Evolutionary conservation across 1,139 yeast genomes (phyloP), one percentile per base, ranked within the genome.

Genomic region (Yamadazyma songkhlaensis): DNA sequence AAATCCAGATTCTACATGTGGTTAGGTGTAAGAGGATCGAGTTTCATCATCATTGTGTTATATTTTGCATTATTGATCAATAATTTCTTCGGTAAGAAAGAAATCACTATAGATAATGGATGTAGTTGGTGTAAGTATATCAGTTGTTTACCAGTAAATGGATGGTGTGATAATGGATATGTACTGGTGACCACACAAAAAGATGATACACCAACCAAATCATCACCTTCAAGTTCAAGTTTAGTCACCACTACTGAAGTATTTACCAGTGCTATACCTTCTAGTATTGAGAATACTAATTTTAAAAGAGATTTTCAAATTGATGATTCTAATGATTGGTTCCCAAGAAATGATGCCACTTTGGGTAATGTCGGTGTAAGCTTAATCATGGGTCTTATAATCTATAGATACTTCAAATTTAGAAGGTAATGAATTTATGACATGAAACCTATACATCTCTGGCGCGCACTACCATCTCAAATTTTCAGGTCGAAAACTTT

Each of bases 101-200:
- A 70, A 6, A 59, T 67, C 34, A 42, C 47, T 3, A 48, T 45
- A 33, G 45, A 46, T 27, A 53, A 49, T 27, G 46, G 46, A 21
- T 82, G 90, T 57, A 56, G 63, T 10, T 84, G 90, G 90, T 84
- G 90, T 62, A 81, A 81, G 55, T 82, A 83, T 52, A 67, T 84
- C 48, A 79, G 79, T 48, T 84, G 90, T 53, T 57, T 84, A 17
- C 90, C 90, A 0, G 84, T 83, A 8, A 71, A 77, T 43, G 81
- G 79, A 12, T 83, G 90, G 90, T 83, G 90, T 56, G 82, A 80
- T 35, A 57, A 62, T 32, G 87, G 87, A 4, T 64, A 72, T 36
- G 65, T 80, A 20, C 50, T 62, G 6, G 62, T 69, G 2, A 49
- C 35, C 6, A 12, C 10, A 7, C 12, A n/a, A 7, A 12, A 25